Evolutionary conservation across 2,329 filamentous ascomycete genomes (phyloP).

Genomic region (Venturia effusa): DNA sequence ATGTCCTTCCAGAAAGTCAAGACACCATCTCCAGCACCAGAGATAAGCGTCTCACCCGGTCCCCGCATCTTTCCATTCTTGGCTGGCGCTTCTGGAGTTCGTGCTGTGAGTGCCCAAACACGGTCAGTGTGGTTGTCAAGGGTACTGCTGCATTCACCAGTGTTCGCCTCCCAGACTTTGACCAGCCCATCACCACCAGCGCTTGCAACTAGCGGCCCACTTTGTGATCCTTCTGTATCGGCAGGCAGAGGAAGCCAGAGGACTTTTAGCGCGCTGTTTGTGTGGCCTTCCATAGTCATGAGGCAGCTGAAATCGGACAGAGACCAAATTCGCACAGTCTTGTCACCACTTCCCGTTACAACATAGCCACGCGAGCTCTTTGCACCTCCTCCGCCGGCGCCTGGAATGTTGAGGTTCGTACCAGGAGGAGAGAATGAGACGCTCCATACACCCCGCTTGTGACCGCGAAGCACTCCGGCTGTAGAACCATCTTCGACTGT

Average conservation of each 20-base stretch:
- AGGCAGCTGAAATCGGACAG: conserved; percentile 85
- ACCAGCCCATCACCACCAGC: conserved; percentile 91
- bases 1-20: conserved; percentile 96
- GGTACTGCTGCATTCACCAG: conserved; percentile 75
- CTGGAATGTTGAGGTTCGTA: conserved; percentile 39
- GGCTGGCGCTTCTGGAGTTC: conserved; percentile 35
- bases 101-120: conserved; percentile 78
- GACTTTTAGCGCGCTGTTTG: conserved; percentile 89
- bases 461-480: conserved; percentile 81
- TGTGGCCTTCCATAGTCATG: conserved; percentile 90
- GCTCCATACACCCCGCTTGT: conserved; percentile 92
- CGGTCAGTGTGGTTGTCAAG: conserved; percentile 95
- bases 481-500: conserved; percentile 82
- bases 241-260: conserved; percentile 60
- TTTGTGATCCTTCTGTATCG: conserved; percentile 25
- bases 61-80: not conserved
- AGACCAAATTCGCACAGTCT: conserved; percentile 93
- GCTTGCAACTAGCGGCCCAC: conserved; percentile 63
- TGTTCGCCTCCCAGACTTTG: conserved; percentile 88
- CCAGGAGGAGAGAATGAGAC: conserved; percentile 57
- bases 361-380: conserved; percentile 68
- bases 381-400: conserved; percentile 54
- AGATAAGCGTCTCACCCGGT: conserved; percentile 49
- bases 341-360: conserved; percentile 87
- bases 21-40: conserved; percentile 83